Evolutionary conservation across 371 early-diverging fungal genomes (phyloP).

Genomic region (Mortierella sp.): DNA sequence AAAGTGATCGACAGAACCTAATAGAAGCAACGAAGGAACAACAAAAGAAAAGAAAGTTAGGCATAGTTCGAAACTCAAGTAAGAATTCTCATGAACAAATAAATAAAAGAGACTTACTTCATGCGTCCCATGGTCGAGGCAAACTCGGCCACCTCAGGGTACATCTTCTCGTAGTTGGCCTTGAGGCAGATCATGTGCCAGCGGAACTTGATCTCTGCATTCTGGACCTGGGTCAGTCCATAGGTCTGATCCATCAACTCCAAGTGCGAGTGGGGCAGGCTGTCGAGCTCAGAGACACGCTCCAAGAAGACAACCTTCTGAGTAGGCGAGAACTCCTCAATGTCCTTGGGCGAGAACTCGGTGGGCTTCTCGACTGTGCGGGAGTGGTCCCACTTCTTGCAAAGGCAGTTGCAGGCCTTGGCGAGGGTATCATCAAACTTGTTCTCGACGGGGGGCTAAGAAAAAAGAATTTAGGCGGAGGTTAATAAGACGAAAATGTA

Average conservation of each 20-base stretch:
- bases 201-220: conserved; percentile 90
- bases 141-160: conserved; percentile 83
- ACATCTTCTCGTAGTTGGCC: conserved; percentile 83
- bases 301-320: conserved; percentile 93
- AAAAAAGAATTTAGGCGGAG: conserved; percentile 8
- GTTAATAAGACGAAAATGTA: background rate
- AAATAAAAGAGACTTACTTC: conserved; percentile 81
- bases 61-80: background rate
- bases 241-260: conserved; percentile 83
- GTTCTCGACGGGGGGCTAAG: conserved; percentile 87
- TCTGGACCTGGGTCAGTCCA: conserved; percentile 75
- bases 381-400: conserved; percentile 80
- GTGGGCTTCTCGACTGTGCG: conserved; percentile 62
- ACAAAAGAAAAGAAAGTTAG: conserved; percentile 69
- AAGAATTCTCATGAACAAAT: background rate
- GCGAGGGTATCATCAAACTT: conserved; percentile 90
- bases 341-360: conserved; percentile 71
- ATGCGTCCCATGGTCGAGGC: conserved; percentile 93
- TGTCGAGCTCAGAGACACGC: conserved; percentile 75
- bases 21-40: conserved; percentile 1
- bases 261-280: conserved; percentile 75
- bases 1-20: conserved; percentile 32
- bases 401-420: conserved; percentile 86
- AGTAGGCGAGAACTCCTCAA: conserved; percentile 75
- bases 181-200: conserved; percentile 90